A percentile compares a stretch with the other conserved stretches of the same genome.
These are phyloP conservation scores for Populus hybrid DNA, from an alignment of 441 rosid genomes.

Conservation along the genomic window DNA sequence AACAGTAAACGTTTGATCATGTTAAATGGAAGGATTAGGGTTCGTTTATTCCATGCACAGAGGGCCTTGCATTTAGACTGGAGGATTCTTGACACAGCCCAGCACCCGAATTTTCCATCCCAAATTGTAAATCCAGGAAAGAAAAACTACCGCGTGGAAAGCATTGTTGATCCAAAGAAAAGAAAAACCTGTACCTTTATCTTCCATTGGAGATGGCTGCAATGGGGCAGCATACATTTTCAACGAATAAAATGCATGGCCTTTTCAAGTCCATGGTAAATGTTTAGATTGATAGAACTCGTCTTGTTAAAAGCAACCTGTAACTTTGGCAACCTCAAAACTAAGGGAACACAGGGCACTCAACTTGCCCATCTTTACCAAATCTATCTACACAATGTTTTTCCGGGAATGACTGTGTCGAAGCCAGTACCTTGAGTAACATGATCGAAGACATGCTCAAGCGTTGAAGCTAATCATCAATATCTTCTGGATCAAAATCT, in stretches of 20 bases:
- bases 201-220: no score
- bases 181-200: neutral
- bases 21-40: no score
- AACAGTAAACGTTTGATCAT: no score
- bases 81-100: no score
- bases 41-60: no score
- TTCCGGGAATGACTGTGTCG: neutral
- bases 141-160: neutral
- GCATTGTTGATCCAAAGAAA: neutral
- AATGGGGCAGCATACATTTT: neutral
- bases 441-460: neutral
- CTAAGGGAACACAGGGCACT: neutral
- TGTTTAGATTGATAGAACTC: neutral
- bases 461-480: constrained; percentile 27
- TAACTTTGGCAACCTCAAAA: no score
- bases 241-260: no score
- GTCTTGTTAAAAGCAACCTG: no score
- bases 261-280: neutral
- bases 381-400: neutral
- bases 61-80: no score
- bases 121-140: neutral
- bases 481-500: constrained; percentile 61
- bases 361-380: neutral
- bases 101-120: neutral
- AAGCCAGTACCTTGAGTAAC: neutral